Conservation (phyloP, 345 rosid species). For the Linum trigynum region DNA sequence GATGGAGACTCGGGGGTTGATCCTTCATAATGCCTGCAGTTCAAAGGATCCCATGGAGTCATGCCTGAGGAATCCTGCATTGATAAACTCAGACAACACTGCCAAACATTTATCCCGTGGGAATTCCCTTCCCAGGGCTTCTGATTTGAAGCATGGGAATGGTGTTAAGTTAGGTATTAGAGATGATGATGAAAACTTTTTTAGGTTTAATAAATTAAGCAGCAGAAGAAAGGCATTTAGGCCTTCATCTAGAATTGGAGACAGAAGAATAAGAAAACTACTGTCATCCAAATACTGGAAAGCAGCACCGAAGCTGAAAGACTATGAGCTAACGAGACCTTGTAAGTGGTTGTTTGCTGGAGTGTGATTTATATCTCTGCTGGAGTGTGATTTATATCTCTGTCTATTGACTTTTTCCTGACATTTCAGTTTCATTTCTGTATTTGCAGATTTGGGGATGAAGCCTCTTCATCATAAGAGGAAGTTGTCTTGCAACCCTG, state of each 20-base stretch:
- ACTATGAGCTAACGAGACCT: slow-evolving; percentile 41
- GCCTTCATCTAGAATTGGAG: slow-evolving; percentile 51
- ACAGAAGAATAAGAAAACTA: slow-evolving; percentile 52
- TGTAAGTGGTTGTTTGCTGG: slow-evolving; percentile 36
- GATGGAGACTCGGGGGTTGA: slow-evolving; percentile 29
- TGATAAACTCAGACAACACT: slow-evolving; percentile 27
- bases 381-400: no score
- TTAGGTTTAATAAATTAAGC: slow-evolving; percentile 45
- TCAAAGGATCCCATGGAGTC: slow-evolving; percentile 32
- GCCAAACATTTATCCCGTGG: slow-evolving; percentile 25
- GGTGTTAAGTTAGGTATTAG: slow-evolving; percentile 45
- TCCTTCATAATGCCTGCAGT: slow-evolving; percentile 15
- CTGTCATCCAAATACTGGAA: slow-evolving; percentile 57
- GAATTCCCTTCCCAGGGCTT: slow-evolving; percentile 25
- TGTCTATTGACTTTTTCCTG: slow-evolving; percentile 7
- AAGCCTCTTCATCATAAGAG: slow-evolving; percentile 54
- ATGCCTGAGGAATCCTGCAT: slow-evolving; percentile 24
- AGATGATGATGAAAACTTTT: slow-evolving; percentile 64
- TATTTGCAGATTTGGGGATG: slow-evolving; percentile 39
- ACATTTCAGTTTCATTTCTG: slow-evolving; percentile 10
- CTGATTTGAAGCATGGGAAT: slow-evolving; percentile 42
- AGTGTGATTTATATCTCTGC: not conserved
- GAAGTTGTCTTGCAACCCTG: slow-evolving; percentile 36
- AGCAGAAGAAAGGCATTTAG: slow-evolving; percentile 43
- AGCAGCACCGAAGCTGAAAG: slow-evolving; percentile 47